These are phyloP conservation scores for Fusarium musae DNA, from an alignment of 2,329 filamentous ascomycete genomes.

Conservation along the genomic window DNA sequence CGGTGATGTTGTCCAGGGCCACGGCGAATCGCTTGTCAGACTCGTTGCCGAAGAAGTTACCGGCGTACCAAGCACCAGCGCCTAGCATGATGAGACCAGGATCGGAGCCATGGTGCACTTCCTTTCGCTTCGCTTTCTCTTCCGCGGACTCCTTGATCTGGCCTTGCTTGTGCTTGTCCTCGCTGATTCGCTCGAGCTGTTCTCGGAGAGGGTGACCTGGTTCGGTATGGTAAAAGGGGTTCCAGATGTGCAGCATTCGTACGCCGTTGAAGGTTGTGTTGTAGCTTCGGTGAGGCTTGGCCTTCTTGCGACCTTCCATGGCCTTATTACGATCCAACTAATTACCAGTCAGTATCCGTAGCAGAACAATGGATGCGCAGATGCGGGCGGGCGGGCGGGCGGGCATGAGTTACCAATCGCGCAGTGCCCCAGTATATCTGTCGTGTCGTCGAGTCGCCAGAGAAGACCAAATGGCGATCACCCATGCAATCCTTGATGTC, in stretches of 20 bases:
- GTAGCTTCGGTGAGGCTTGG: conserved; percentile 32
- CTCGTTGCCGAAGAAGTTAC: conserved; percentile 7
- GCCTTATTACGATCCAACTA: conserved; percentile 41
- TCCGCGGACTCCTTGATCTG: background rate
- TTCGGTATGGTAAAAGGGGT: conserved; percentile 66
- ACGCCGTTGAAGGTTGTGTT: conserved; percentile 57
- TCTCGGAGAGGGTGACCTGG: conserved; percentile 37
- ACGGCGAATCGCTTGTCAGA: conserved; percentile 27
- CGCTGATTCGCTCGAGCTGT: conserved; percentile 37
- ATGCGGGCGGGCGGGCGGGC: too few species aligned
- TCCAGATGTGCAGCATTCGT: conserved; percentile 68
- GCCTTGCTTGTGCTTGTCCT: conserved; percentile 28
- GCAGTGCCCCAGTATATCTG: conserved; percentile 67
- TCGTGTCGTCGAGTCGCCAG: conserved; percentile 69
- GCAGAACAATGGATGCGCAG: background rate
- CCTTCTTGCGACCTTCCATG: conserved; percentile 2
- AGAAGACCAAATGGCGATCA: conserved; percentile 64
- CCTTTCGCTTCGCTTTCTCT: background rate
- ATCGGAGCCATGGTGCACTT: conserved; percentile 27
- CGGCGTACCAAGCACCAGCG: conserved; percentile 42
- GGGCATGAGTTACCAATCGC: conserved; percentile 40
- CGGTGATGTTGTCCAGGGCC: conserved; percentile 42
- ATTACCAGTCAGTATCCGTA: conserved; percentile 7
- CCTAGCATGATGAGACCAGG: conserved; percentile 43
- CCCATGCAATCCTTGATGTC: conserved; percentile 65